Evolutionary conservation across 345 rosid genomes (phyloP).

Genomic region (Gossypium anomalum): DNA sequence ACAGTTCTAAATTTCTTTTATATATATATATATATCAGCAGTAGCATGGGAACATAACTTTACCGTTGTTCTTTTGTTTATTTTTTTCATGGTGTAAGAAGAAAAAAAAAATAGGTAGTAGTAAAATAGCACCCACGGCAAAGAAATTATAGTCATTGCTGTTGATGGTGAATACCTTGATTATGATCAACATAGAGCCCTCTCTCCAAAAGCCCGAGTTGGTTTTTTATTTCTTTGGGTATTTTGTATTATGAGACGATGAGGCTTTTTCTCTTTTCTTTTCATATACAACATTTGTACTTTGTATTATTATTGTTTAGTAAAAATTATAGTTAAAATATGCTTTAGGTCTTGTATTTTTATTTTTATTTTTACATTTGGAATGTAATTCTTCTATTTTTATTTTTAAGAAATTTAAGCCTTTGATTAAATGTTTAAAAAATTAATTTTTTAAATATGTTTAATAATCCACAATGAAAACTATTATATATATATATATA

Average conservation of each 20-base stretch:
- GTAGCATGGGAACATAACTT: background rate
- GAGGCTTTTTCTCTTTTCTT: constrained; percentile 34
- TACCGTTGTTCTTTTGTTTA: background rate
- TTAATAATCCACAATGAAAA: too few species aligned
- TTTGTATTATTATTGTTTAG: background rate
- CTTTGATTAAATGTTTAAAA: too few species aligned
- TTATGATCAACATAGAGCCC: constrained; percentile 28
- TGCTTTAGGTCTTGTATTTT: too few species aligned
- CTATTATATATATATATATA: too few species aligned
- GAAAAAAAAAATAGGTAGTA: background rate
- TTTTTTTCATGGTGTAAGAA: background rate
- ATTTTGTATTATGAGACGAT: constrained; percentile 44
- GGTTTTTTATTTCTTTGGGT: background rate
- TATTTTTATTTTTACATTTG: too few species aligned
- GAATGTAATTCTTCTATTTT: background rate
- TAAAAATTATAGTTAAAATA: too few species aligned
- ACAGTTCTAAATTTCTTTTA: constrained; percentile 32
- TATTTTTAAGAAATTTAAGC: too few species aligned
- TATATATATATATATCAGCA: background rate
- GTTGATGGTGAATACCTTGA: too few species aligned
- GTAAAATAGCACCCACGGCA: too few species aligned
- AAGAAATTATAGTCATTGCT: too few species aligned
- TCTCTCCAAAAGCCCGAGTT: constrained; percentile 49
- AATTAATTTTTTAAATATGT: too few species aligned
- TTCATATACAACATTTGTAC: constrained; percentile 14